Percentiles rank a stretch among this genome's conserved stretches.
phyloP scores from a whole-genome alignment of 305 asterid species.

The Ilex paraguariensis region DNA sequence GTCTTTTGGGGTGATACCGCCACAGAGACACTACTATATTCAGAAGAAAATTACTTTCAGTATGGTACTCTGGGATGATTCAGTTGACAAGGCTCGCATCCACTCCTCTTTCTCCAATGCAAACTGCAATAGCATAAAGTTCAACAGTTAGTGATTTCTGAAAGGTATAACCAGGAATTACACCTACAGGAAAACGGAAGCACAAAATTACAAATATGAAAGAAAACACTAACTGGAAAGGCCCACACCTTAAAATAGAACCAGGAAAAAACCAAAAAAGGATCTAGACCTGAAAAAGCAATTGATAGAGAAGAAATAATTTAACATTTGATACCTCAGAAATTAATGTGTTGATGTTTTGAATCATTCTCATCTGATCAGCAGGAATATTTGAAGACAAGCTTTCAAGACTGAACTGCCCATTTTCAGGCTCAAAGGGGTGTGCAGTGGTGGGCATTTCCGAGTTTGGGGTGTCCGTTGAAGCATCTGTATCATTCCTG shows the following conservation, averaged over 20 bases:
- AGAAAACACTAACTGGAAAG: neutral
- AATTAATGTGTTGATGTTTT: constrained; percentile 69
- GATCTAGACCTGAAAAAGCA: neutral
- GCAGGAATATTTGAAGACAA: constrained; percentile 59
- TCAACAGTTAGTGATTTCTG: constrained; percentile 4
- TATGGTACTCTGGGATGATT: constrained; percentile 69
- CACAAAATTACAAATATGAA: neutral
- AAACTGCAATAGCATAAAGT: constrained; percentile 49
- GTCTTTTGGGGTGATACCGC: constrained; percentile 3
- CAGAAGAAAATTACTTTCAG: constrained; percentile 59
- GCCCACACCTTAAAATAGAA: neutral
- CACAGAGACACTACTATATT: neutral
- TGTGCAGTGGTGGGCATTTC: constrained; percentile 31
- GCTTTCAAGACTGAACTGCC: constrained; percentile 45
- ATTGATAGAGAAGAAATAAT: neutral
- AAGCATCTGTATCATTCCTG: constrained; percentile 25
- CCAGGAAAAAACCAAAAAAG: constrained; percentile 4
- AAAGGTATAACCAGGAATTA: no score
- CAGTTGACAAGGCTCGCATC: constrained; percentile 70
- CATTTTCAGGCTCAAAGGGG: constrained; percentile 42
- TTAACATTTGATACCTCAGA: constrained; percentile 57
- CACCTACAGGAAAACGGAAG: neutral
- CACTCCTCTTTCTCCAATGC: constrained; percentile 84
- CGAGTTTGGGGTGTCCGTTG: constrained; percentile 27
- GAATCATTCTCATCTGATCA: constrained; percentile 83